Evolutionary conservation across 345 rosid species (phyloP).

Genomic region (Eutrema japonicum): DNA sequence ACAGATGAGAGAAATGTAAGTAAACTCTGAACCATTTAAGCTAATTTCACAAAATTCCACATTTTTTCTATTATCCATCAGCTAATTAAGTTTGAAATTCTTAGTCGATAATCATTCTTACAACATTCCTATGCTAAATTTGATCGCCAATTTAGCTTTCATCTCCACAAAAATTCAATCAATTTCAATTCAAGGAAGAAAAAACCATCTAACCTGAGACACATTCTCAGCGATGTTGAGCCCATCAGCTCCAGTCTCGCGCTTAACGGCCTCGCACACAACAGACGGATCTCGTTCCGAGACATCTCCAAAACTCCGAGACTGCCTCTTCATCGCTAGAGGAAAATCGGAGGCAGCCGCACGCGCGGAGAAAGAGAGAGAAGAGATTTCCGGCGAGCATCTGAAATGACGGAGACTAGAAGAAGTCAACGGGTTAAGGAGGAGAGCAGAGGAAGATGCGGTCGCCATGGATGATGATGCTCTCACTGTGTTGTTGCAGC

Average conservation of each 20-base stretch:
- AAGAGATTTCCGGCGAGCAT: conserved; percentile 33
- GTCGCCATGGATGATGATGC: conserved; percentile 31
- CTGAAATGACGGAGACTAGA: conserved; percentile 45
- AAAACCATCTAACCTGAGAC: conserved; percentile 58
- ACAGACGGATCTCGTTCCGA: conserved; percentile 49
- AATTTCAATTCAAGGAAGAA: neutral
- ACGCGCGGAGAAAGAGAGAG: conserved; percentile 35
- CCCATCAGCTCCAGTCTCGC: conserved; percentile 59
- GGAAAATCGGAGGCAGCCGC: conserved; percentile 23
- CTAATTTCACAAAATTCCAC: neutral
- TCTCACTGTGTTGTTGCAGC: neutral
- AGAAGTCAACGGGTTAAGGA: conserved; percentile 51
- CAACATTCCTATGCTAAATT: conserved; percentile 2
- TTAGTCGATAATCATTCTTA: conserved; percentile 4
- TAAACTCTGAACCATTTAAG: conserved; percentile 19
- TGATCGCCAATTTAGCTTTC: conserved; percentile 6
- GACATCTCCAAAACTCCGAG: conserved; percentile 24
- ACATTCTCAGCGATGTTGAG: conserved; percentile 91
- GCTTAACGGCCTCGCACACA: conserved; percentile 67
- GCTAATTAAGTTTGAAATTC: neutral
- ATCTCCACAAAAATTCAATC: neutral
- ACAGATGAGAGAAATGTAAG: conserved; percentile 17
- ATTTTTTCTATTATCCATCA: neutral
- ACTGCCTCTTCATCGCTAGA: conserved; percentile 40
- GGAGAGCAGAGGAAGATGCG: conserved; percentile 47